Base-by-base conservation (phyloP, 331 rosid genomes). In the Quercus phellos region DNA sequence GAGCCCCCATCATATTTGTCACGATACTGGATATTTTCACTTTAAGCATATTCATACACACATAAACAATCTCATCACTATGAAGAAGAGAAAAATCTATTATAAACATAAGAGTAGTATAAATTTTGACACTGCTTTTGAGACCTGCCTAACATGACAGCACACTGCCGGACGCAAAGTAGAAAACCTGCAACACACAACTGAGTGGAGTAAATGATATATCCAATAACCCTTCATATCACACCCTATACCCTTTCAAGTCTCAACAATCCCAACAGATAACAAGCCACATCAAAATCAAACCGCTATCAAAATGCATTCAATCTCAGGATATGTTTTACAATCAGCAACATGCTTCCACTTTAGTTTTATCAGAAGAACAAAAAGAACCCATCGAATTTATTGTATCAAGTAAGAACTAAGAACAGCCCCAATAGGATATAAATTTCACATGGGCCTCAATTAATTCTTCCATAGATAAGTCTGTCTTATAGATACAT, bases 61-160 rank as follows among this genome's bases (percentile, higher is more conserved):
- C 34, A 24, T 27, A 50, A 77, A 60, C 14, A 5, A n/a, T 27
- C 58, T 68, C 26, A 69, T 58, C 21, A 60, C 42, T 70, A 78
- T 27, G 69, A 61, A 29, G 26, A 22, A 70, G 63, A 70, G 74
- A 78, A 67, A 46, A 85, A 61, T 46, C 32, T 74, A 74, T 46
- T 71, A 60, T 42, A 14, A 75, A 4, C 19, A 34, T 58, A 74
- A 27, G 8, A 26, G 38, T 53, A 27, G 13, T 29, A 24, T 60
- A 69, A 72, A 75, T 38, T 38, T 70, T 70, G 51, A 79, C 11
- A 72, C 30, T 17, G 55, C 73, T 58, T 46, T 51, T 27, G 67
- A 19, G 32, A 59, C 66, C 69, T 73, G 59, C 73, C 72, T 30
- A 43, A 21, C 66, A 64, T 35, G 22, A 55, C 22, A 50, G 66